These are phyloP conservation scores for Paramecium sonneborni DNA, from an alignment of 73 alveolate genomes.

Conservation along the genomic window DNA sequence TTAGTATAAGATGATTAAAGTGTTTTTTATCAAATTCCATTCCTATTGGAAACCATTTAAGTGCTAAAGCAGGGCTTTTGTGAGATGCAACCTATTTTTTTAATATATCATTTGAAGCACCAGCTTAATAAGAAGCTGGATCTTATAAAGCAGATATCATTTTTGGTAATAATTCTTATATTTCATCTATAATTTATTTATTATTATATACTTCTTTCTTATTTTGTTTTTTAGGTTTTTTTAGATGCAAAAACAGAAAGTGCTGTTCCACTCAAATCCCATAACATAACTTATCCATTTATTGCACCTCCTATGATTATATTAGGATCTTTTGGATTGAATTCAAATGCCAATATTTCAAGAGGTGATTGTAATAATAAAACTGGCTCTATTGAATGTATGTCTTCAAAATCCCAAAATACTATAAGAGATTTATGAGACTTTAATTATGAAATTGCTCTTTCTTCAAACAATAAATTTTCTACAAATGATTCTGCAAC, in stretches of 20 bases:
- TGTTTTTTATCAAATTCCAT: constrained; percentile 81
- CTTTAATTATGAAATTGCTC: constrained; percentile 63
- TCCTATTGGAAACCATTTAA: constrained; percentile 80
- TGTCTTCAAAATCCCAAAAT: constrained; percentile 62
- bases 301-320: constrained; percentile 83
- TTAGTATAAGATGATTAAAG: constrained; percentile 22
- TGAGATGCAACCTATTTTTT: constrained; percentile 74
- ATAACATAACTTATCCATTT: constrained; percentile 78
- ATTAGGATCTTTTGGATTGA: constrained; percentile 82
- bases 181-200: constrained; percentile 61
- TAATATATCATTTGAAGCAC: not conserved
- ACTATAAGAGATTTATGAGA: constrained; percentile 58
- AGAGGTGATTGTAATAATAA: constrained; percentile 80
- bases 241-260: constrained; percentile 53
- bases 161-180: constrained; percentile 20
- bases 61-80: constrained; percentile 73
- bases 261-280: constrained; percentile 77
- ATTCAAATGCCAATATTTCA: constrained; percentile 78
- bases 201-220: constrained; percentile 32
- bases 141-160: constrained; percentile 46
- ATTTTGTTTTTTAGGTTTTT: constrained; percentile 49
- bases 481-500: constrained; percentile 85
- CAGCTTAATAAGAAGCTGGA: constrained; percentile 47
- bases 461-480: constrained; percentile 80
- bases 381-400: constrained; percentile 66